Evolutionary conservation across 805 yeast genomes (phyloP), one percentile per base, ranked within the genome.

Genomic region (Suhomyces pyralidae): DNA sequence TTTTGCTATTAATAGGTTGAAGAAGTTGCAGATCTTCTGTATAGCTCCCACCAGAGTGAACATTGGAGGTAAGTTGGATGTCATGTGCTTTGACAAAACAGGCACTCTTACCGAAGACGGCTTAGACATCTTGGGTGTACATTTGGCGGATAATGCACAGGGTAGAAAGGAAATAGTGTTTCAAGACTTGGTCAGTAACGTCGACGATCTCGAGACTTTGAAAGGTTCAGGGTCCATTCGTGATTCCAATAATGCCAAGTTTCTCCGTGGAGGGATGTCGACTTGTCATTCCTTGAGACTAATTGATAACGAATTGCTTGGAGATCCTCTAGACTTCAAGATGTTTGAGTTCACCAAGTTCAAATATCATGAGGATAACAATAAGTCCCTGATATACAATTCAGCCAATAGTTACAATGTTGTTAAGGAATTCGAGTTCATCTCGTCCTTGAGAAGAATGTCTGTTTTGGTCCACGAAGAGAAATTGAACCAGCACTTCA

Each of bases 41-140:
- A 93, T 93, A 51, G 84, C 97, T 1, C 99, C 99, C 2, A 89
- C 94, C 1, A 80, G 97, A 55, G 94, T 96, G 46, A 94, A 94
- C 64, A 85, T 94, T n/a, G 97, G 97, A 34, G 99, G 99, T 8
- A 91, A 94, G 61, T 66, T 94, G 24, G 97, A 93, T 64, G 82
- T 89, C 3, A 77, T 90, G 64, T 91, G 97, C 62, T 94, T 94
- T 68, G 99, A 94, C 72, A 94, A 94, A 65, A 94, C 99, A 0
- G 99, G 99, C 2, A 94, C 99, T 0, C 74, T 94, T 57, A 94
- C 99, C 0, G 98, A 94, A 63, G 99, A 94, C 66, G 98, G 98
- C 0, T 76, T 94, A 36, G 98, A 93, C 66, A 89, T 94, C 2
- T 76, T 91, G 61, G 84, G 86, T 1, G 73, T 76, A 17, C 81